Conservation (phyloP, 2,329 filamentous ascomycete species). For the Claviceps purpurea region DNA sequence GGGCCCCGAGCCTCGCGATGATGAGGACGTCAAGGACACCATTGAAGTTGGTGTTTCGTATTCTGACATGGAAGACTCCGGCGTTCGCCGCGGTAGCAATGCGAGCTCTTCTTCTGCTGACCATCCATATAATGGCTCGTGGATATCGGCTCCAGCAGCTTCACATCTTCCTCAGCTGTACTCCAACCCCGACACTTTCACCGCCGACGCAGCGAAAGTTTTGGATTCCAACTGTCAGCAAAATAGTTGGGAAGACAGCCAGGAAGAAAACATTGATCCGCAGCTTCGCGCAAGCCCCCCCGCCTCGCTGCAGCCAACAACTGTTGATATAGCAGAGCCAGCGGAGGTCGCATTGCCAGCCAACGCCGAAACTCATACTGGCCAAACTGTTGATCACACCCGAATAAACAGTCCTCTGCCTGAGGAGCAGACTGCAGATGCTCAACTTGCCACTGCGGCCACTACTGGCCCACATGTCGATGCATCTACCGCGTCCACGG, state of each 20-base stretch:
- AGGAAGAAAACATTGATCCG: constrained; percentile 6
- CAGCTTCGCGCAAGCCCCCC: constrained; percentile 4
- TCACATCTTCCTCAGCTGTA: background rate
- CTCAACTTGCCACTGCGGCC: background rate
- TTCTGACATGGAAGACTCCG: constrained; percentile 20
- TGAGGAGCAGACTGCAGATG: background rate
- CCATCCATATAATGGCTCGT: constrained; percentile 9
- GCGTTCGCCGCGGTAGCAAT: constrained; percentile 12
- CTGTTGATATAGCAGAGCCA: background rate
- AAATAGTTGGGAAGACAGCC: background rate
- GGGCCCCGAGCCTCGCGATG: constrained; percentile 22
- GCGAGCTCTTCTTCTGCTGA: constrained; percentile 18
- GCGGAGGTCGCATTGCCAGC: background rate
- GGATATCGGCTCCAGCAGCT: constrained; percentile 9
- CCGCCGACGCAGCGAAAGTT: background rate
- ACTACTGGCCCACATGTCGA: background rate
- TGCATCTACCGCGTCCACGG: background rate
- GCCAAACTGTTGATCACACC: background rate
- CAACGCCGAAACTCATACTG: background rate
- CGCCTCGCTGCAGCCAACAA: background rate
- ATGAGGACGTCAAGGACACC: constrained; percentile 41
- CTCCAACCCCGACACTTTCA: background rate
- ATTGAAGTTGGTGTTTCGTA: constrained; percentile 39
- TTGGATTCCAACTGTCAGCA: background rate
- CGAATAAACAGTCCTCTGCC: background rate